Evolutionary conservation across 768 basidiomycete genomes (phyloP), one percentile per base, ranked within the genome.

Genomic region (Trichaptum fuscoviolaceum): DNA sequence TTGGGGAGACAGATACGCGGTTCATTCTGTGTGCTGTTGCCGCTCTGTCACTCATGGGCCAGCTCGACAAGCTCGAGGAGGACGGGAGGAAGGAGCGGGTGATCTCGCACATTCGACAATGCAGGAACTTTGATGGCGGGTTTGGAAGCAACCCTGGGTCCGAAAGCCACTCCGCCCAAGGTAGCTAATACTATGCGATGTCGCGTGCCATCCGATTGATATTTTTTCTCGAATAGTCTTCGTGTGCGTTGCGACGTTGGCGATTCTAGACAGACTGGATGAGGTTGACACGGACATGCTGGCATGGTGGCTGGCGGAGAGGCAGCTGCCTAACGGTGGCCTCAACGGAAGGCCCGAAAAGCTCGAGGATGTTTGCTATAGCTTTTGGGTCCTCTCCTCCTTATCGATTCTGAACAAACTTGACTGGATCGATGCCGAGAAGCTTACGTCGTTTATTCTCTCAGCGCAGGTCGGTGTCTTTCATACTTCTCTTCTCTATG

Each of bases 281-380:
- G 82, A 83, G 34, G 83, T 96, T 3, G 94, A 98, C 72, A 73
- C 80, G 1, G 84, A 92, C n/a, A 91, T 87, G 30, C 78, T 98
- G 0, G 90, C 82, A 1, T 96, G 93, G 90, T 99, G 97, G 97
- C 78, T 99, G 2, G 85, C 92, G 7, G 97, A 99, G 73, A 83
- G 97, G 7, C 97, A 99, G 74, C 81, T 97, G 15, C 91, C 95
- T 0, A 94, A 85, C 71, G 97, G 97, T 8, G 97, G 97, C 0
- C 79, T 99, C 67, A 99, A 99, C 70, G 97, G 96, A 0, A 83
- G 97, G n/a, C 97, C 97, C 10, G 94, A 99, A 75, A 99, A 99
- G 78, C 80, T 99, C 35, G 93, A 95, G 78, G 96, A 99, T 74
- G 97, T 98, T 20, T 99, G 97, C 79, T 99, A 99, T 77, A 94